Base-by-base conservation (phyloP, 2,329 filamentous ascomycete genomes). In the Sporothrix brunneoviolacea region DNA sequence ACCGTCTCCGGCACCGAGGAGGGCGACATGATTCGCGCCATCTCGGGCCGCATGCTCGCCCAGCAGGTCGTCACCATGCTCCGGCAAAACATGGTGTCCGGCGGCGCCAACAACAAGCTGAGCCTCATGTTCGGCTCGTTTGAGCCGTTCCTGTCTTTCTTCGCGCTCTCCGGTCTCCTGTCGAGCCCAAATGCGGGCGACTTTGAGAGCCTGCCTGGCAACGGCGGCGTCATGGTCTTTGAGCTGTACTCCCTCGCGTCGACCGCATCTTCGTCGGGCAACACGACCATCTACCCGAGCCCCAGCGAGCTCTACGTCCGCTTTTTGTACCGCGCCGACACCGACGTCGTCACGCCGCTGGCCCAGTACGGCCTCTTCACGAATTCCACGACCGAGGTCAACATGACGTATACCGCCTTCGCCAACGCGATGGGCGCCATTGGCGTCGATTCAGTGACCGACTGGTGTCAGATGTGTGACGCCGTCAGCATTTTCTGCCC, bases 201-300 rank as follows among this genome's bases (percentile, higher is more conserved):
- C 0, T 74, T 70, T 62, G 40, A 61, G 53, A 28, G 62, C 56
- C 56, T 81, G 13, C 82, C 86, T 0, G 75, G 83, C 56, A 88
- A 89, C 33, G 89, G 88, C 0, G 83, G 82, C 1, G 77, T 80
- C 36, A 84, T 95, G 75, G 71, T 79, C 0, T 90, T 93, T 62
- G 90, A 95, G 68, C 64, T 83, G 5, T 73, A 73, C 54, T 70
- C 68, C 1, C 16, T 36, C 1, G 18, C 48, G 21, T 39, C 16
- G 16, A 64, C 71, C 30, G 64, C 65, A 10, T 55, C n/a, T 4
- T 27, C 3, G 16, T 40, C 21, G 41, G 30, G 56, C 36, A 55
- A 57, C 22, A 21, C 53, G 52, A 52, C 60, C 3, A 22, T 39
- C 1, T 65, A 62, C 47, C 70, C 70, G 0, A 41, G 55, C 3